These are phyloP conservation scores for Diddensiella transvaalensis DNA, from an alignment of 805 yeast genomes.

Conservation along the genomic window DNA sequence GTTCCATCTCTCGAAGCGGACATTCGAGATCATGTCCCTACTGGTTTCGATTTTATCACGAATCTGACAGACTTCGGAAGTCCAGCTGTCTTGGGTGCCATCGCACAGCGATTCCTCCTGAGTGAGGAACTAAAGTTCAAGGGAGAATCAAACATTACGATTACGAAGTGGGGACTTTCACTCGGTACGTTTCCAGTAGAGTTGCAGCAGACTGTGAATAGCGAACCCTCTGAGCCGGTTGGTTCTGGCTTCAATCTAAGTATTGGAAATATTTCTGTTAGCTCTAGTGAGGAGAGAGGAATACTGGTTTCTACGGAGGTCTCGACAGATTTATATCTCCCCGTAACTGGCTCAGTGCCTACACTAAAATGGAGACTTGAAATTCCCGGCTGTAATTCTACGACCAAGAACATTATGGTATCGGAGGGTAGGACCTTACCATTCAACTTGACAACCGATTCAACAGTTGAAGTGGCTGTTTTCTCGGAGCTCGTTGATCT, in stretches of 20 bases:
- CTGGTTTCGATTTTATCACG: slow-evolving; percentile 15
- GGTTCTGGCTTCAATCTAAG: slow-evolving; percentile 4
- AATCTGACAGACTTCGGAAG: slow-evolving; percentile 22
- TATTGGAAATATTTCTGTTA: slow-evolving; percentile 8
- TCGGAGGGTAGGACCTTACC: slow-evolving; percentile 20
- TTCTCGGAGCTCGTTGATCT: slow-evolving; percentile 17
- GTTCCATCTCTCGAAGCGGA: slow-evolving; percentile 19
- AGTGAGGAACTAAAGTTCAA: slow-evolving; percentile 15
- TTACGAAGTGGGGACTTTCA: slow-evolving; percentile 17
- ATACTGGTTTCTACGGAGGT: slow-evolving; percentile 11
- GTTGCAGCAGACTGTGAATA: slow-evolving; percentile 15
- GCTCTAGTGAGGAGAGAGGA: slow-evolving; percentile 2
- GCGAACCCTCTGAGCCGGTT: neutral
- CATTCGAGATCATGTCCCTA: slow-evolving; percentile 7
- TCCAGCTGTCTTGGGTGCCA: slow-evolving; percentile 15
- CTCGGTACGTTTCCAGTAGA: slow-evolving; percentile 17
- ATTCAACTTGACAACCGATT: slow-evolving; percentile 13
- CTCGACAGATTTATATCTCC: slow-evolving; percentile 9
- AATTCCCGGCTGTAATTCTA: slow-evolving; percentile 28
- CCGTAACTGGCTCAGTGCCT: slow-evolving; percentile 26
- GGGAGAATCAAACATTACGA: slow-evolving; percentile 10
- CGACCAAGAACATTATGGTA: slow-evolving; percentile 9
- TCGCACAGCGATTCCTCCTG: slow-evolving; percentile 16
- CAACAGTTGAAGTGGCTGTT: slow-evolving; percentile 18
- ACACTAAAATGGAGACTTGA: slow-evolving; percentile 27